phyloP scores from a whole-genome alignment of 2,329 filamentous ascomycete species.

The Nakataea oryzae region DNA sequence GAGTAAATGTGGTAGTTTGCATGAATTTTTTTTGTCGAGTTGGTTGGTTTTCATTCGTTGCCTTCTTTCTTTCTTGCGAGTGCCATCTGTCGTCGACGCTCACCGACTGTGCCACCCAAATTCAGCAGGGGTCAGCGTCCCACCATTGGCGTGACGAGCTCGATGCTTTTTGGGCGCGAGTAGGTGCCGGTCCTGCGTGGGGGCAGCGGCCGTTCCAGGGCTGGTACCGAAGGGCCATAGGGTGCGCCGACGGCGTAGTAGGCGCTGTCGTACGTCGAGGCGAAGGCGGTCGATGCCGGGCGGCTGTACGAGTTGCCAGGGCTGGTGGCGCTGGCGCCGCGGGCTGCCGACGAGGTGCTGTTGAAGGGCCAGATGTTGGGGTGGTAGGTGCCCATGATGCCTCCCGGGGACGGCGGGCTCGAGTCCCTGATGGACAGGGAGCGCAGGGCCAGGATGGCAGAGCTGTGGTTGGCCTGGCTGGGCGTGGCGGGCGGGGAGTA shows the following conservation, averaged over 20 bases:
- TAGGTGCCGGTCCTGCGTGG: slow-evolving; percentile 42
- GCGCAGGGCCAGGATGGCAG: slow-evolving; percentile 44
- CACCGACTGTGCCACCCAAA: background rate
- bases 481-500: slow-evolving; percentile 43
- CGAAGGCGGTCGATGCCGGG: slow-evolving; percentile 29
- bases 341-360: slow-evolving; percentile 12
- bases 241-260: slow-evolving; percentile 23
- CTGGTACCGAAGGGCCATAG: slow-evolving; percentile 25
- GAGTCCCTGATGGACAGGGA: slow-evolving; percentile 42
- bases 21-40: background rate
- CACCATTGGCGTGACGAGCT: slow-evolving; percentile 51
- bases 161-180: slow-evolving; percentile 50
- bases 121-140: slow-evolving; percentile 24
- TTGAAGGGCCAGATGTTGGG: slow-evolving; percentile 42
- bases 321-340: slow-evolving; percentile 35
- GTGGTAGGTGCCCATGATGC: slow-evolving; percentile 18
- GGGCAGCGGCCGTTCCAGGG: slow-evolving; percentile 45
- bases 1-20: too few relatives aligned
- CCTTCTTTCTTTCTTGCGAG: background rate
- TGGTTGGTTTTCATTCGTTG: background rate
- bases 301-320: slow-evolving; percentile 42
- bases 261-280: slow-evolving; percentile 40
- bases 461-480: slow-evolving; percentile 28
- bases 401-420: slow-evolving; percentile 43
- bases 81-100: background rate